Evolutionary conservation across 768 basidiomycete species (phyloP), one percentile per base, ranked within the genome.

Genomic region (Hypholoma fasciculare): DNA sequence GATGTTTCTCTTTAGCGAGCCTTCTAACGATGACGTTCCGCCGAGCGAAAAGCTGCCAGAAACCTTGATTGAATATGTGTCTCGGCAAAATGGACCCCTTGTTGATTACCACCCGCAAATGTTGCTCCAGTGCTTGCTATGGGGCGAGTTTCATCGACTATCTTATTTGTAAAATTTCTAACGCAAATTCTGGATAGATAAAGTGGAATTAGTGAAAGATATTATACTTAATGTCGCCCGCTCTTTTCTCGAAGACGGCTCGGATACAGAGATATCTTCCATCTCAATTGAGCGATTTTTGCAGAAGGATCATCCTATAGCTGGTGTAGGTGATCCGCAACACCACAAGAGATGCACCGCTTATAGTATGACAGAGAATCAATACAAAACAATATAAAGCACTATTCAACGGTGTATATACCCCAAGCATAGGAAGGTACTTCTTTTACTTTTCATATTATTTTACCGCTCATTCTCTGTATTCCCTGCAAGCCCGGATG

Each of bases 71-170:
- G 90, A 93, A 65, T 80, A 90, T 65, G 92, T 95, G 37, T 92
- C 90, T 5, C 74, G 86, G 56, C 80, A 84, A 49, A 95, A 96
- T 68, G 94, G 93, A 0, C 95, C 96, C 3, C 73, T 98, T 37
- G 83, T 86, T 16, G 92, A 97, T 71, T 95, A 92, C 70, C 94
- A 98, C 73, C 96, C 96, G 3, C 93, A 96, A 67, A 89, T 96
- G 82, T 70, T 98, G 16, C 74, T 95, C 12, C 96, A 98, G 67
- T 96, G 94, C 68, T 76, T 98, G 54, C 74, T 97, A 7, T 96
- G 94, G 95, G 89, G 96, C 96, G 63, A 56, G 84, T 36, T 52
- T 19, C 30, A 37, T 49, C 39, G 52, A 13, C 12, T 48, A 19
- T 14, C 30, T 42, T 6, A 57, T 49, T 46, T 56, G 13, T 49